Base-by-base conservation (phyloP, 176 grass and related monocot genomes). In the Avena sativa region DNA sequence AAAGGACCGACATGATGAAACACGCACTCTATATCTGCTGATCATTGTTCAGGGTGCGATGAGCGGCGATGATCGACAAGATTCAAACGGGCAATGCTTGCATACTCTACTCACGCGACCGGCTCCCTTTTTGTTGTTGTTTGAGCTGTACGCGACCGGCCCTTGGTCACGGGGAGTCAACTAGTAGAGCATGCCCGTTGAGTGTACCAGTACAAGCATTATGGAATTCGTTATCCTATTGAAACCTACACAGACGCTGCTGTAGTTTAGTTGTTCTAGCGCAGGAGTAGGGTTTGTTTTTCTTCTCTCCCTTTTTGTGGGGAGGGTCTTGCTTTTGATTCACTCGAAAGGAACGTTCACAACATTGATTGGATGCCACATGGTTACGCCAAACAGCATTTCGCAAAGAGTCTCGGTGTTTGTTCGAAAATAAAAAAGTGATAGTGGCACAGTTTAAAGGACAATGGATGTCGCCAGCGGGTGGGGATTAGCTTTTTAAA, bases 261-360 rank as follows among this genome's bases (percentile, higher is more conserved):
- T 5, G 38, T 19, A 23, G 2, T 69, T 15, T 53, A n/a, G 10
- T 15, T 40, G 44, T 12, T 65, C n/a, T 64, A 6, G 38, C 4
- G 36, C 5, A 38, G 36, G 4, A 38, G 38, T 40, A 40, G 38
- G 38, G 4, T 40, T 40, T 40, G 38, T 5, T 40, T 40, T 5
- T 40, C 36, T 40, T 40, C 38, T 40, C 38, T 40, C 38, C 5
- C 38, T 40, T 6, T 40, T 40, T 40, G 38, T 40, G 38, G 38
- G 38, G 6, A 40, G 38, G 38, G 38, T 12, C 26, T 83, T 76
- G 62, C 72, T 78, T 86, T 63, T 9, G 89, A 64, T 78, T 79
- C 72, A 78, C 71, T 79, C 73, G 4, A 12, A 87, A 83, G 84
- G 82, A 72, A 86, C 84, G 30, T 86, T 20, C 17, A 10, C 6